phyloP scores from a whole-genome alignment of 78 protist genomes.

The Cavenderia fasciculata region DNA sequence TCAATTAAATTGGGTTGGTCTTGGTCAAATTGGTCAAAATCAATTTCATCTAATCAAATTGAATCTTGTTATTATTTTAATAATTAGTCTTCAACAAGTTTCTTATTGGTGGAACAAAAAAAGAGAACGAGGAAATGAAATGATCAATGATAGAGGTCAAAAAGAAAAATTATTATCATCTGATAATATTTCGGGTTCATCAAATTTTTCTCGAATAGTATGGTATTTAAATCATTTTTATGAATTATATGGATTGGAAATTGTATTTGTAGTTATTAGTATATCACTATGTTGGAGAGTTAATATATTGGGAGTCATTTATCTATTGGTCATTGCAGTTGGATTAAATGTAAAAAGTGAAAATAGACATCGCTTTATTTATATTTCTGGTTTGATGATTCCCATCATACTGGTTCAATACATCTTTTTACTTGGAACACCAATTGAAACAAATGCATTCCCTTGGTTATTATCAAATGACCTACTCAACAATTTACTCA shows the following conservation, averaged over 20 bases:
- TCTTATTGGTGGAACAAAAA: constrained; percentile 62
- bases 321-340: constrained; percentile 22
- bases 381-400: constrained; percentile 18
- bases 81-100: constrained; percentile 48
- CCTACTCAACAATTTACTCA: constrained; percentile 5
- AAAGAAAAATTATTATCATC: neutral
- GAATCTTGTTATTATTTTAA: constrained; percentile 21
- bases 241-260: constrained; percentile 61
- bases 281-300: constrained; percentile 65
- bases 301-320: constrained; percentile 36
- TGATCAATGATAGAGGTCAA: neutral
- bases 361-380: constrained; percentile 11
- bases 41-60: constrained; percentile 19
- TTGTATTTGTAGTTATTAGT: neutral
- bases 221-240: constrained; percentile 60
- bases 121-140: neutral
- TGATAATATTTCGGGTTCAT: neutral
- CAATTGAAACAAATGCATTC: neutral
- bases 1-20: constrained; percentile 27
- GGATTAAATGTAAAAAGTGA: constrained; percentile 19
- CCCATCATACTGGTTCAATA: constrained; percentile 56
- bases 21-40: neutral
- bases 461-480: constrained; percentile 16
- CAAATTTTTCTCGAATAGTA: neutral
- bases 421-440: neutral